These are phyloP conservation scores for Breviolum minutum DNA, from an alignment of 73 alveolate species.

Conservation along the genomic window DNA sequence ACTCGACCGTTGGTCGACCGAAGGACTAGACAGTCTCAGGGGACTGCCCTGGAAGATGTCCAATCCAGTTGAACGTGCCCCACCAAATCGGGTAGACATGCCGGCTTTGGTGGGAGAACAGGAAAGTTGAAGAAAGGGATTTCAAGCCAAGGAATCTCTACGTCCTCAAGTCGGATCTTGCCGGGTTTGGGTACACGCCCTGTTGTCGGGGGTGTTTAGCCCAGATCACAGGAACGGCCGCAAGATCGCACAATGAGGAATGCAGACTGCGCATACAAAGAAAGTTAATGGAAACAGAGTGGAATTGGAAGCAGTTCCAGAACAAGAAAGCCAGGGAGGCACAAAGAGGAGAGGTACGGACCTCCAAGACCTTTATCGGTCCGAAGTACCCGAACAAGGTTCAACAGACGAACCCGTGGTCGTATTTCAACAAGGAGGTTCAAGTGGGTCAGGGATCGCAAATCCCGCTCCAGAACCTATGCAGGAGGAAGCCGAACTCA, in stretches of 20 bases:
- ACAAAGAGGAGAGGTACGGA: not conserved
- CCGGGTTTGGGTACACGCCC: not conserved
- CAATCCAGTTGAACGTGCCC: not conserved
- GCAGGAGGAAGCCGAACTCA: not conserved
- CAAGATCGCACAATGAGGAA: conserved; percentile 16
- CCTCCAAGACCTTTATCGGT: not conserved
- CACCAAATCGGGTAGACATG: conserved; percentile 31
- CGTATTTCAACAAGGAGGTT: not conserved
- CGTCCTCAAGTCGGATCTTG: conserved; percentile 15
- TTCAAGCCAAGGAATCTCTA: conserved; percentile 4
- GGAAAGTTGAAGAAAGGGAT: not conserved
- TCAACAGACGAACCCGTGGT: not conserved
- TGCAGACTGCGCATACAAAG: not conserved
- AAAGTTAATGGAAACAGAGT: conserved; percentile 26
- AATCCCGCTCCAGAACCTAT: not conserved
- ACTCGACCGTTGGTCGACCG: not conserved
- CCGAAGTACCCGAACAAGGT: not conserved
- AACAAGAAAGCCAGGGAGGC: not conserved
- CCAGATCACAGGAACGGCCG: not conserved
- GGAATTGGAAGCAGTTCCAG: not conserved
- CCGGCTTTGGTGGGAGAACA: conserved; percentile 22
- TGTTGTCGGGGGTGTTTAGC: conserved; percentile 20
- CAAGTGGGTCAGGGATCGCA: not conserved
- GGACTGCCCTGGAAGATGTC: conserved; percentile 40
- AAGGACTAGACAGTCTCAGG: not conserved